A percentile compares a stretch with the other conserved stretches of the same genome.
Evolutionary conservation across 192 early-diverging fungal species (phyloP).

Genomic region (Entomortierella chlamydospora): DNA sequence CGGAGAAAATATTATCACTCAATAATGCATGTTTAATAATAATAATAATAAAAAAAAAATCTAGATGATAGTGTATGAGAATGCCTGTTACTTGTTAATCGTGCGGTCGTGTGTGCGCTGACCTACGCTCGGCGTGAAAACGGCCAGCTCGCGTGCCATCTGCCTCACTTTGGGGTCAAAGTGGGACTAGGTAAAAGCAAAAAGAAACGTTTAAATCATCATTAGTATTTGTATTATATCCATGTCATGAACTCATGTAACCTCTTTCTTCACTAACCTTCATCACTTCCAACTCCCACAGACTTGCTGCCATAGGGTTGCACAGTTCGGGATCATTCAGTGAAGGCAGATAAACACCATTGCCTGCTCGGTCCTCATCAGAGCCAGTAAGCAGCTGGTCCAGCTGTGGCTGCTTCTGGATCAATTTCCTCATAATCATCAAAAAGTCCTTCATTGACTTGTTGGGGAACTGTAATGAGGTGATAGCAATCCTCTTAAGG

Average conservation of each 20-base stretch:
- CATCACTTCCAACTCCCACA: constrained; percentile 88
- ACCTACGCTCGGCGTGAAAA: constrained; percentile 52
- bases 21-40: no score
- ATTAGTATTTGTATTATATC: background rate
- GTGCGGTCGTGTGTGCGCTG: constrained; percentile 46
- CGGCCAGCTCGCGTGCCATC: constrained; percentile 57
- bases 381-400: constrained; percentile 61
- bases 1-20: no score
- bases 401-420: constrained; percentile 66
- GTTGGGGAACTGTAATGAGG: constrained; percentile 81
- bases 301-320: constrained; percentile 92
- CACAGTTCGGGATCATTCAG: constrained; percentile 94
- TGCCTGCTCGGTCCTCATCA: constrained; percentile 66
- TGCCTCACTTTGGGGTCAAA: constrained; percentile 67
- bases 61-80: background rate
- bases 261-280: constrained; percentile 69
- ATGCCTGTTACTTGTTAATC: constrained; percentile 35
- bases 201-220: background rate
- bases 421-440: constrained; percentile 66
- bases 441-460: constrained; percentile 79
- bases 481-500: constrained; percentile 81
- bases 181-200: constrained; percentile 54
- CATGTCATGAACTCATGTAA: constrained; percentile 3
- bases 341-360: constrained; percentile 82
- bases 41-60: background rate